These are phyloP conservation scores for Amanita jacksonii DNA, from an alignment of 768 basidiomycete species.

Conservation along the genomic window DNA sequence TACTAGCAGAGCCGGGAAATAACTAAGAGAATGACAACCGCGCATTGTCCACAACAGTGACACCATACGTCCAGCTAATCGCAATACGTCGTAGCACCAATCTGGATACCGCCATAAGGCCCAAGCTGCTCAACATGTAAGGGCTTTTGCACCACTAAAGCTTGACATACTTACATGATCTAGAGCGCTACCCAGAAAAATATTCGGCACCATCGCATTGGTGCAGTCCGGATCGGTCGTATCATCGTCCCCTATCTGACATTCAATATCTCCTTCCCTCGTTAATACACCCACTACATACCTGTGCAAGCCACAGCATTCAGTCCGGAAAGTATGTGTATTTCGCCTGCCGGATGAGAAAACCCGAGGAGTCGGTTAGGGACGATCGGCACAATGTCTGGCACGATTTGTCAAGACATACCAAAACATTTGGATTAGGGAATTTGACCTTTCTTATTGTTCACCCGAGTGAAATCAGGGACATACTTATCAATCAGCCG, in stretches of 20 bases:
- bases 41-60: no score
- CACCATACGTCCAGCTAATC: not conserved
- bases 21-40: no score
- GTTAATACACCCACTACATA: slow-evolving; percentile 9
- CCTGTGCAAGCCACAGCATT: slow-evolving; percentile 29
- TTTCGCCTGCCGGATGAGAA: slow-evolving; percentile 42
- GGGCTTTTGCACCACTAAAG: not conserved
- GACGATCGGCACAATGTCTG: slow-evolving; percentile 46
- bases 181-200: slow-evolving; percentile 37
- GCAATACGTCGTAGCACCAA: slow-evolving; percentile 37
- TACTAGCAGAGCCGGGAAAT: no score
- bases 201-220: slow-evolving; percentile 42
- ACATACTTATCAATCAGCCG: slow-evolving; percentile 27
- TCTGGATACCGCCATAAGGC: slow-evolving; percentile 40
- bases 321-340: slow-evolving; percentile 37
- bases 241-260: slow-evolving; percentile 40
- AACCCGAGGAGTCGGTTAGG: slow-evolving; percentile 43
- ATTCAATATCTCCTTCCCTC: not conserved
- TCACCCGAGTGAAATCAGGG: slow-evolving; percentile 29
- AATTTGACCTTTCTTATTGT: slow-evolving; percentile 26
- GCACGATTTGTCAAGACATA: not conserved
- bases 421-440: not conserved
- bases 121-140: slow-evolving; percentile 27
- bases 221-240: slow-evolving; percentile 43
- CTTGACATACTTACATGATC: slow-evolving; percentile 33